phyloP scores from a whole-genome alignment of 331 rosid species.

The Telfairia occidentalis region DNA sequence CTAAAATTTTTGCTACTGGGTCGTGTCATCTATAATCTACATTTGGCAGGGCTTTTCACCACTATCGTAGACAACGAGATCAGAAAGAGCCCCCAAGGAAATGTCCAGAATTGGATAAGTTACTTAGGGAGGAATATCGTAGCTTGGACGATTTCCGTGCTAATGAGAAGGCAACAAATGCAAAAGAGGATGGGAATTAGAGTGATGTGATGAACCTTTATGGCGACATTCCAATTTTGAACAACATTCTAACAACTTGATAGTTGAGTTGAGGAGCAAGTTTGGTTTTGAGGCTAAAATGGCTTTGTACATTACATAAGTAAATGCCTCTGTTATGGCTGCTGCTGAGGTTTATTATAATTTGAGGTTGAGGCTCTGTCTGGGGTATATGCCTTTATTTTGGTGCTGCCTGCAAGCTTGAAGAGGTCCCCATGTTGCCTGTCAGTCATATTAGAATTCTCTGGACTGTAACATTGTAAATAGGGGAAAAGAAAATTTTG shows the following conservation, averaged over 20 bases:
- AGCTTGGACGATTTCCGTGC: slow-evolving; percentile 78
- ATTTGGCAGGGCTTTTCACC: slow-evolving; percentile 91
- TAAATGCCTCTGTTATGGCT: slow-evolving; percentile 35
- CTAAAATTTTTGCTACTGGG: neutral
- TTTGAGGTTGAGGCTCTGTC: slow-evolving; percentile 27
- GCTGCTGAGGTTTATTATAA: slow-evolving; percentile 29
- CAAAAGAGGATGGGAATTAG: slow-evolving; percentile 32
- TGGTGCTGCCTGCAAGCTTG: slow-evolving; percentile 34
- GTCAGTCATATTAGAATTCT: slow-evolving; percentile 14
- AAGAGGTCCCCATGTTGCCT: slow-evolving; percentile 24
- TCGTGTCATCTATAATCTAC: neutral
- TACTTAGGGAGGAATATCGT: slow-evolving; percentile 69
- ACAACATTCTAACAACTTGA: slow-evolving; percentile 31
- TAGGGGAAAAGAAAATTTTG: slow-evolving; percentile 17
- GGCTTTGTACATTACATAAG: slow-evolving; percentile 19
- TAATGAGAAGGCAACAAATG: slow-evolving; percentile 37
- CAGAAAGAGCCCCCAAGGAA: slow-evolving; percentile 45
- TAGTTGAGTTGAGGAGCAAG: slow-evolving; percentile 14
- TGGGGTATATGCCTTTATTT: slow-evolving; percentile 19
- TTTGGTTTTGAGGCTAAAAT: slow-evolving; percentile 36
- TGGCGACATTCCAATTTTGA: slow-evolving; percentile 43
- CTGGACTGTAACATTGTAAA: slow-evolving; percentile 43
- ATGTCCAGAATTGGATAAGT: slow-evolving; percentile 58
- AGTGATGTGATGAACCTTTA: slow-evolving; percentile 5
- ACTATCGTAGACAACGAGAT: slow-evolving; percentile 42